Evolutionary conservation across 2,329 filamentous ascomycete genomes (phyloP).

Genomic region (Rhinocladiella similis): DNA sequence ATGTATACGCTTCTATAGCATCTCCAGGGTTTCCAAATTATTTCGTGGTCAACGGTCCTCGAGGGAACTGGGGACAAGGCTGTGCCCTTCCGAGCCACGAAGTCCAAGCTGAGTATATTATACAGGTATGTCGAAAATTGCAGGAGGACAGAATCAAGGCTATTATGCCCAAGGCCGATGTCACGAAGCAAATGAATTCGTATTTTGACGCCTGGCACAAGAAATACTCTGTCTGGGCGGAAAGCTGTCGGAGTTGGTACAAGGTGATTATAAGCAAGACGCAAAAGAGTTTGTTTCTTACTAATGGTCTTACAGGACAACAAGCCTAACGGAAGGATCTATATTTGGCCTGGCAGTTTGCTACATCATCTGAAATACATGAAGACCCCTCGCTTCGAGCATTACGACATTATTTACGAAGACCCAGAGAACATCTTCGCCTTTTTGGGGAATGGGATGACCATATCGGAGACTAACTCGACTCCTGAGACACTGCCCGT

Average conservation of each 20-base stretch:
- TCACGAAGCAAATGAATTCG: slow-evolving; percentile 26
- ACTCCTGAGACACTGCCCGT: slow-evolving; percentile 11
- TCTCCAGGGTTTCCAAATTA: slow-evolving; percentile 47
- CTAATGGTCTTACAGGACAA: slow-evolving; percentile 13
- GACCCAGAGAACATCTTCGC: slow-evolving; percentile 42
- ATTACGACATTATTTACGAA: slow-evolving; percentile 41
- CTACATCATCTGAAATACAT: slow-evolving; percentile 43
- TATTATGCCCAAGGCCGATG: slow-evolving; percentile 10
- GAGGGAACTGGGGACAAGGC: slow-evolving; percentile 32
- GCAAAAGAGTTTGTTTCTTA: too few relatives aligned
- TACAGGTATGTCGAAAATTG: slow-evolving; percentile 35
- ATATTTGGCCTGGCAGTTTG: slow-evolving; percentile 41
- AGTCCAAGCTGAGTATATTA: slow-evolving; percentile 29
- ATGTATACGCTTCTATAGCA: slow-evolving; percentile 36
- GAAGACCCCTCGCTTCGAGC: slow-evolving; percentile 41
- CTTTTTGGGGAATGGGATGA: slow-evolving; percentile 48
- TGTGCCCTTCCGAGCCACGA: slow-evolving; percentile 27
- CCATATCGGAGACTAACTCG: slow-evolving; percentile 37
- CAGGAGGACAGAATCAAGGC: slow-evolving; percentile 35
- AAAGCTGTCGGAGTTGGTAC: slow-evolving; percentile 32
- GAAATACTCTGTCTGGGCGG: slow-evolving; percentile 31
- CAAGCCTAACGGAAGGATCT: slow-evolving; percentile 32
- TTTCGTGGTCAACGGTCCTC: slow-evolving; percentile 36
- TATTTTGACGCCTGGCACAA: slow-evolving; percentile 33
- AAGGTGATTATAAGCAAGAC: too few relatives aligned